Evolutionary conservation across 495 filamentous ascomycete genomes (phyloP).

Genomic region (Tetracladium marchalianum): DNA sequence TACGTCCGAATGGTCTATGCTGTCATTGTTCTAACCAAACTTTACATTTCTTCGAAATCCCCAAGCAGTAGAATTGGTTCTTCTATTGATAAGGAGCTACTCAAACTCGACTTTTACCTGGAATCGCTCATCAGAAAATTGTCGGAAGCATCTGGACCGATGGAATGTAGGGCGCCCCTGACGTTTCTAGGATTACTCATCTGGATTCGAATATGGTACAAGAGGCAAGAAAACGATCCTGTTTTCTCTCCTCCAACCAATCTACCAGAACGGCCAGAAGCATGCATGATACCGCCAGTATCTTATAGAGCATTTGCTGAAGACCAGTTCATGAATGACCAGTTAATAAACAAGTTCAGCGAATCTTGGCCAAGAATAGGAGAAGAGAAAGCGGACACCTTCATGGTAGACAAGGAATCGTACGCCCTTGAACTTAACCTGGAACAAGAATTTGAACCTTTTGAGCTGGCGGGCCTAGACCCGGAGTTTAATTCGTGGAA

Average conservation of each 20-base stretch:
- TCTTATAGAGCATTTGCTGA: too few relatives aligned
- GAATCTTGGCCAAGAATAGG: too few relatives aligned
- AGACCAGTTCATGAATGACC: too few relatives aligned
- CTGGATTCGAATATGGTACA: constrained; percentile 3
- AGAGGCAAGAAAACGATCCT: not conserved
- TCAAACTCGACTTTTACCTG: constrained; percentile 38
- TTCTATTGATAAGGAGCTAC: constrained; percentile 28
- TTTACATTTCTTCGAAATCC: constrained; percentile 37
- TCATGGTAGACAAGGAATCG: too few relatives aligned
- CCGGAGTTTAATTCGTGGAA: too few relatives aligned
- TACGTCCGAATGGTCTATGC: constrained; percentile 35
- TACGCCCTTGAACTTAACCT: too few relatives aligned
- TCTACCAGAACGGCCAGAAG: too few relatives aligned
- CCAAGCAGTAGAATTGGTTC: constrained; percentile 28
- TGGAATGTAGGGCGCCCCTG: constrained; percentile 10
- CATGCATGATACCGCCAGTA: too few relatives aligned
- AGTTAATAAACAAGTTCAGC: too few relatives aligned
- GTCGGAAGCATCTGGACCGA: constrained; percentile 23
- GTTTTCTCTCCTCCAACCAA: not conserved
- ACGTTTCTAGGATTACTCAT: constrained; percentile 12
- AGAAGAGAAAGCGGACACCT: too few relatives aligned
- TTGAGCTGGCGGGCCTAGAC: too few relatives aligned
- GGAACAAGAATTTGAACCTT: too few relatives aligned
- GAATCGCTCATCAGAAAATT: constrained; percentile 29
- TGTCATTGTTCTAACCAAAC: constrained; percentile 37